phyloP scores from a whole-genome alignment of 805 yeast genomes.

The Candida nemodendra region DNA sequence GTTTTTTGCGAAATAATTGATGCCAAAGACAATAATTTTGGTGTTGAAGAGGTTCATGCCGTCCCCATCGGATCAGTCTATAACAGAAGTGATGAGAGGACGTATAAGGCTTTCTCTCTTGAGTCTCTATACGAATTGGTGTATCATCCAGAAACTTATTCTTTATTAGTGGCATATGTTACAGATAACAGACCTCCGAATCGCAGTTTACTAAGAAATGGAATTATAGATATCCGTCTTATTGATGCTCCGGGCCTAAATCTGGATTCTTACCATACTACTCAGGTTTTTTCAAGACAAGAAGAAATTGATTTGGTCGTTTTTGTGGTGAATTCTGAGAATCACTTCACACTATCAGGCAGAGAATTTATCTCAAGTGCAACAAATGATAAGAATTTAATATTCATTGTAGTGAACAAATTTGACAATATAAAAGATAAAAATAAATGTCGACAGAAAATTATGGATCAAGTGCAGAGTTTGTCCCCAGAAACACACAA shows the following conservation, averaged over 20 bases:
- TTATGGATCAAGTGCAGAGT: constrained; percentile 79
- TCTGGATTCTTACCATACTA: constrained; percentile 89
- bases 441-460: constrained; percentile 70
- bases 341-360: constrained; percentile 91
- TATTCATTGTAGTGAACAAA: constrained; percentile 90
- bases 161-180: constrained; percentile 76
- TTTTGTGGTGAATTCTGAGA: constrained; percentile 94
- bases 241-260: constrained; percentile 98
- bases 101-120: constrained; percentile 58
- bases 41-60: constrained; percentile 91
- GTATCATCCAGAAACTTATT: constrained; percentile 65
- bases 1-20: constrained; percentile 95
- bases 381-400: constrained; percentile 85
- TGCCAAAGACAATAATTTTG: constrained; percentile 63
- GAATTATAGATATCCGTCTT: constrained; percentile 85
- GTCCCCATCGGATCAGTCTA: constrained; percentile 58
- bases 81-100: constrained; percentile 54
- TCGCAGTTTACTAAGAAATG: constrained; percentile 77
- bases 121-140: constrained; percentile 67
- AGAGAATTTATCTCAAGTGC: constrained; percentile 90
- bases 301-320: constrained; percentile 96
- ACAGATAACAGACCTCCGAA: constrained; percentile 68
- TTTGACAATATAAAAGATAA: constrained; percentile 86
- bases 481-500: constrained; percentile 91
- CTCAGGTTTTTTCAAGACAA: constrained; percentile 92